Evolutionary conservation across 2,329 filamentous ascomycete species (phyloP), one percentile per base, ranked within the genome.

Genomic region (Aspergillus sp.): DNA sequence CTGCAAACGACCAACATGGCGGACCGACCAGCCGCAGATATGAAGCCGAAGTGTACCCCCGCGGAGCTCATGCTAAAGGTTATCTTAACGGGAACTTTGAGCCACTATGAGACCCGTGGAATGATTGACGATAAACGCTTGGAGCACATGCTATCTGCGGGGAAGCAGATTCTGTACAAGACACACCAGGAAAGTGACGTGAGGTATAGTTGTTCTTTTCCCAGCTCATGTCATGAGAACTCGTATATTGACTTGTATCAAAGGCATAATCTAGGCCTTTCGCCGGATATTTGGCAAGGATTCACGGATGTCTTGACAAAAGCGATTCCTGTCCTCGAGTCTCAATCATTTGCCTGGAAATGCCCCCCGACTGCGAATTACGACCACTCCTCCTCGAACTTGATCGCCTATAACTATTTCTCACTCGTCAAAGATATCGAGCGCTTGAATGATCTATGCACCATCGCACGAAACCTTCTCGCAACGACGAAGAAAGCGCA

Each of bases 361-460:
- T 82, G 82, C 56, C 78, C 82, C 3, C 75, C 75, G 16, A 70
- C 74, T 14, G 78, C 80, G 24, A 79, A 81, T 57, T 83, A 83
- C 53, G 81, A 84, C 56, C 79, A 77, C 33, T 78, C 81, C 1
- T 83, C 79, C 7, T 82, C 82, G 3, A 81, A 83, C 33, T 71
- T 86, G 16, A 86, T 87, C 56, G 82, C 82, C 13, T 76, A 76
- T 52, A 81, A 84, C 60, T 82, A 83, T 54, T 77, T 79, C 46
- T 78, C 74, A 6, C 67, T 86, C 47, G 78, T 84, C 56, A 81
- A 82, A 59, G 84, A 87, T 59, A 77, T 86, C 50, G 82, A 86
- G 63, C 74, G 83, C 24, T 66, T 87, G 40, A 85, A 85, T 60
- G 81, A 84, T 60, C 65, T 86, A 9, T 79, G 84, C 38, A 82